A percentile compares a stretch with the other conserved stretches of the same genome.
Conservation (phyloP, 768 basidiomycete species). For the Leccinum incarnatum region DNA sequence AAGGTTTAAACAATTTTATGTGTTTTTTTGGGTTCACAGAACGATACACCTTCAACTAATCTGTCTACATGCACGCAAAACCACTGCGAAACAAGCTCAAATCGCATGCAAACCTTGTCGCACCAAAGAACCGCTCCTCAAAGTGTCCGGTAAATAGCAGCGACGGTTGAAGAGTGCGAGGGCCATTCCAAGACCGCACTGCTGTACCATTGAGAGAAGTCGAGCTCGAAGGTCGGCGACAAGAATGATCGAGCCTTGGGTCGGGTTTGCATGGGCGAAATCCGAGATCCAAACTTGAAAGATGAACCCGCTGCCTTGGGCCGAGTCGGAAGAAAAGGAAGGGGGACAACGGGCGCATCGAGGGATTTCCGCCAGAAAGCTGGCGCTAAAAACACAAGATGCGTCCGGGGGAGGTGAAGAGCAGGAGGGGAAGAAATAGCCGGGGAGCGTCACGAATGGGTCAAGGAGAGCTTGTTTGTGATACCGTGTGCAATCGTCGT, state of each 20-base stretch:
- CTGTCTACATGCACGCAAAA: background rate
- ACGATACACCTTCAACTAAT: background rate
- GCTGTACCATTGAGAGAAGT: background rate
- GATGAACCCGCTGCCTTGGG: background rate
- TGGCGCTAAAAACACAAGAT: slow-evolving; percentile 4
- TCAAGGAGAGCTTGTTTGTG: background rate
- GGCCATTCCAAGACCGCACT: background rate
- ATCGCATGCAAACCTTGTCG: background rate
- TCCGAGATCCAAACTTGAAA: background rate
- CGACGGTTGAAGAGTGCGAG: background rate
- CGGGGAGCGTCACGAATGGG: background rate
- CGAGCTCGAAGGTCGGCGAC: background rate
- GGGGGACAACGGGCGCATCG: slow-evolving; percentile 8
- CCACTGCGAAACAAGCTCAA: background rate
- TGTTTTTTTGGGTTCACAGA: background rate
- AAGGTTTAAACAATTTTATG: background rate
- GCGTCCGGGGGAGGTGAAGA: background rate
- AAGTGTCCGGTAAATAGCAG: background rate
- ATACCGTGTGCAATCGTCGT: background rate
- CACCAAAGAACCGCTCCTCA: background rate
- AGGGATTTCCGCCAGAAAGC: slow-evolving; percentile 6
- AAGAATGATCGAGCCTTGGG: background rate
- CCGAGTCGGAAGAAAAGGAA: background rate
- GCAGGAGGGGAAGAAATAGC: background rate
- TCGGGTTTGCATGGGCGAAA: background rate